Conservation (phyloP, 31 red algal genomes). For the Asparagopsis taxiformis region DNA sequence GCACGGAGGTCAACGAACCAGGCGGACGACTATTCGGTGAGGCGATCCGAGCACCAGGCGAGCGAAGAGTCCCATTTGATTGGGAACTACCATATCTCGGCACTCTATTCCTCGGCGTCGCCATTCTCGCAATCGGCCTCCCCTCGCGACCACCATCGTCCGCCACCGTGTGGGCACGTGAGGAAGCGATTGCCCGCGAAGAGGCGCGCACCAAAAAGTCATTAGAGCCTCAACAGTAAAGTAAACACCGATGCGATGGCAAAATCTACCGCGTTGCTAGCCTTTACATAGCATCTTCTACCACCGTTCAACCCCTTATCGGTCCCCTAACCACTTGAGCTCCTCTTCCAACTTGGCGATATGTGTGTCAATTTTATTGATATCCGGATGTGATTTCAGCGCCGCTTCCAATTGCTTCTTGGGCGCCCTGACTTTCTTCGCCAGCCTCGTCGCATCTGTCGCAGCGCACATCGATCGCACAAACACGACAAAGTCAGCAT, state of each 20-base stretch:
- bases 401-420: conserved; percentile 67
- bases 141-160: conserved; percentile 48
- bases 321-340: conserved; percentile 56
- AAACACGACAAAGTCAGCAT: background rate
- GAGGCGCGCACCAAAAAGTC: conserved; percentile 5
- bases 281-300: background rate
- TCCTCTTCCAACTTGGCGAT: conserved; percentile 67
- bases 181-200: conserved; percentile 34
- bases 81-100: conserved; percentile 61
- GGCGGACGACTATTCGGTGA: conserved; percentile 76
- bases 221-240: background rate
- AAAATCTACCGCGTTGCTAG: background rate
- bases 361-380: conserved; percentile 69
- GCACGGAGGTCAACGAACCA: conserved; percentile 55
- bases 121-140: conserved; percentile 49
- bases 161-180: conserved; percentile 15
- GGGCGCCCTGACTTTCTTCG: conserved; percentile 64
- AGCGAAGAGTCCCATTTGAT: conserved; percentile 48
- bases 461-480: background rate
- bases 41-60: conserved; percentile 59
- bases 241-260: background rate
- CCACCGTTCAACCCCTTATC: conserved; percentile 12
- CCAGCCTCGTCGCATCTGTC: conserved; percentile 64
- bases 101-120: conserved; percentile 12
- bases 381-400: conserved; percentile 59